Evolutionary conservation across 257 asterid genomes (phyloP).

Genomic region (Parsonsia alboflavescens): DNA sequence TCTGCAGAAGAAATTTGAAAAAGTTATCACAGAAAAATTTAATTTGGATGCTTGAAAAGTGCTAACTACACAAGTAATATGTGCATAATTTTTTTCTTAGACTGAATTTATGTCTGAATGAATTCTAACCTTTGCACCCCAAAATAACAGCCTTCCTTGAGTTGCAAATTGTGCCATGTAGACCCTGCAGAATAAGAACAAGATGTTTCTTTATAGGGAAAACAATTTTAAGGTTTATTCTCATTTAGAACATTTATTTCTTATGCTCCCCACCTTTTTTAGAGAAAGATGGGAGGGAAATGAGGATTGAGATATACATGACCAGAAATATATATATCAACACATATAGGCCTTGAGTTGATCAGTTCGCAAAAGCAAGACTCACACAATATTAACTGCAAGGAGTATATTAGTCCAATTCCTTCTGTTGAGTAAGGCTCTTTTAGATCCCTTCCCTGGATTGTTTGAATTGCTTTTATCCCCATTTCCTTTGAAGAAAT

Average conservation of each 20-base stretch:
- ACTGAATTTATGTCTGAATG: neutral
- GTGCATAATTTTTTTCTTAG: neutral
- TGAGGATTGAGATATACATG: neutral
- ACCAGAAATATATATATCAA: neutral
- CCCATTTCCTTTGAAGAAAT: slow-evolving; percentile 52
- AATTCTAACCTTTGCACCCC: slow-evolving; percentile 87
- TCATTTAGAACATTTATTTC: neutral
- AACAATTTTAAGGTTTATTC: neutral
- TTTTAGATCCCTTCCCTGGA: slow-evolving; percentile 38
- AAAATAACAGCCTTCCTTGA: slow-evolving; percentile 52
- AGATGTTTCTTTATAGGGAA: neutral
- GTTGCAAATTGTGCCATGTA: slow-evolving; percentile 60
- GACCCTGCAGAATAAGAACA: slow-evolving; percentile 39
- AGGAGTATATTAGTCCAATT: slow-evolving; percentile 66
- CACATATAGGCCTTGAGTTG: neutral
- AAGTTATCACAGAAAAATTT: neutral
- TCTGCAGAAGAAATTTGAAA: slow-evolving; percentile 39
- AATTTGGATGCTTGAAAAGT: neutral
- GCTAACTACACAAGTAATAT: neutral
- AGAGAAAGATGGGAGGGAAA: neutral
- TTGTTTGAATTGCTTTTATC: slow-evolving; percentile 31
- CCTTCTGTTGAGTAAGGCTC: slow-evolving; percentile 45
- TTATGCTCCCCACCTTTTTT: too few relatives aligned
- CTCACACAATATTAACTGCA: slow-evolving; percentile 75
- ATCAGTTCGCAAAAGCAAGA: slow-evolving; percentile 16